Evolutionary conservation across 2,329 filamentous ascomycete genomes (phyloP), one percentile per base, ranked within the genome.

Genomic region (Aspergillus sp.): DNA sequence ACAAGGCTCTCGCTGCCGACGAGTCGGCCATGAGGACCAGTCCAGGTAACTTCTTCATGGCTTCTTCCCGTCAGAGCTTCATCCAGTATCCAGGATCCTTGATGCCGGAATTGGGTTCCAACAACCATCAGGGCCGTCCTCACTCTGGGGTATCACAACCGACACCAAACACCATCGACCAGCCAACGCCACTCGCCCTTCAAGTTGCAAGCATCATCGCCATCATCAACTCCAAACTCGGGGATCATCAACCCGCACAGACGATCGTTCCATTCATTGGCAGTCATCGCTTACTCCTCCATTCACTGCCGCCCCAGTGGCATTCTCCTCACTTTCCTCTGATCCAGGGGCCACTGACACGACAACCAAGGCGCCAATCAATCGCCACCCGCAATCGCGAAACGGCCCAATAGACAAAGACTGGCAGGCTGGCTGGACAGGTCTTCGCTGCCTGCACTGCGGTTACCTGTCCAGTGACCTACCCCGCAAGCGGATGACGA

Each of bases 401-500:
- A 52, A 37, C 52, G 34, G 19, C 22, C 59, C 45, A 55, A 52
- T 47, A 20, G 40, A 56, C 48, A 58, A 53, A 49, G 40, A 37
- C 41, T 20, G 37, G 17, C 51, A 17, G 41, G 57, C 54, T 51
- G 48, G 56, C 34, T 56, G 22, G 55, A 51, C 42, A 22, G 34
- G 57, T 58, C 45, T 33, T 51, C 49, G 53, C 41, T 57, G 57
- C 53, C 45, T 15, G 13, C 37, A 33, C 19, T 57, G 48, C 39
- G 33, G 42, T 17, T 30, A 34, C 20, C 37, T 30, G 56, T 64
- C 61, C 57, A 52, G 58, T 64, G 63, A 65, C 63, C 49, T 64
- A 65, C 63, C 63, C 63, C 63, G 63, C 63, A 61, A 61, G 55
- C 50, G 19, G 57, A 55, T 52, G 54, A 59, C 60, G 56, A 54